Percentiles rank a stretch among this genome's conserved stretches.
Conservation (phyloP, 306 rosid species). For the cucumber (Cucumis sativus) region DNA sequence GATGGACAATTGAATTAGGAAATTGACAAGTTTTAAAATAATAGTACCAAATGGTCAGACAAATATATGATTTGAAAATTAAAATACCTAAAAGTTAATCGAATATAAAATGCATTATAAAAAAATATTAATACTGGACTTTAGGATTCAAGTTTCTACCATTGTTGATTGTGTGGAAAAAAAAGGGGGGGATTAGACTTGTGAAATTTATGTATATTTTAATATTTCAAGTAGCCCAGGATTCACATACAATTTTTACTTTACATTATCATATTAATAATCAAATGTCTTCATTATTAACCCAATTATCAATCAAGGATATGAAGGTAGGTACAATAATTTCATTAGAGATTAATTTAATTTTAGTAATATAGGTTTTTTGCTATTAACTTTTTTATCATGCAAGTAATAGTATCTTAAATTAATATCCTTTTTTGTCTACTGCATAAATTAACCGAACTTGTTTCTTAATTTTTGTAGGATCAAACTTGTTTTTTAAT, state of each 20-base stretch:
- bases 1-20: not conserved
- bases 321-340: not conserved
- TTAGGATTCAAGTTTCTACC: not conserved
- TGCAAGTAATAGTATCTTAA: too few relatives aligned
- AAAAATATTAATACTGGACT: not conserved
- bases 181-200: not conserved
- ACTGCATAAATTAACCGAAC: too few relatives aligned
- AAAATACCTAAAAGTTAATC: not conserved
- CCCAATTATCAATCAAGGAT: not conserved
- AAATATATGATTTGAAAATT: not conserved
- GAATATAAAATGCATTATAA: not conserved
- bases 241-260: not conserved
- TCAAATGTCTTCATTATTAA: not conserved
- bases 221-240: not conserved
- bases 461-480: too few relatives aligned
- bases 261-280: not conserved
- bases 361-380: too few relatives aligned
- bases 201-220: not conserved
- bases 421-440: too few relatives aligned
- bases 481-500: too few relatives aligned
- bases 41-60: not conserved
- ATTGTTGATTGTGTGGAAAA: not conserved
- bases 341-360: too few relatives aligned
- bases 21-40: not conserved
- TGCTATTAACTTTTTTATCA: too few relatives aligned